A percentile compares a stretch with the other conserved stretches of the same genome.
These are phyloP conservation scores for Backusella circina DNA, from an alignment of 192 early-diverging fungal genomes.

Conservation along the genomic window DNA sequence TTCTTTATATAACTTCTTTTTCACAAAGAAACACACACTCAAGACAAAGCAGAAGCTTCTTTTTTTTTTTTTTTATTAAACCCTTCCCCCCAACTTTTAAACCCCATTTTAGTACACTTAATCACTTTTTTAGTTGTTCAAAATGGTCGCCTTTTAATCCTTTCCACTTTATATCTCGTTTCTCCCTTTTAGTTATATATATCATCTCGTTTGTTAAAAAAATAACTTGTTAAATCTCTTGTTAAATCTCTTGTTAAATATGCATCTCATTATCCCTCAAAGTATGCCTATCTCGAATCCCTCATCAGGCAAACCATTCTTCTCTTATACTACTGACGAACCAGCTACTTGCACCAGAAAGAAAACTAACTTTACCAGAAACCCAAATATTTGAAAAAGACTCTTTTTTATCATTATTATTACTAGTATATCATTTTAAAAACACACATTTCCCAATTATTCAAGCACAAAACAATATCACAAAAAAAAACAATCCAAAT, in stretches of 20 bases:
- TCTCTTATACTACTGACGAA: conserved; percentile 35
- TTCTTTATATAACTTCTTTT: not conserved
- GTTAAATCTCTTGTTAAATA: conserved; percentile 18
- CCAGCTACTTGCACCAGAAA: conserved; percentile 35
- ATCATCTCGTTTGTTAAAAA: conserved; percentile 1
- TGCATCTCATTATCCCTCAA: not conserved
- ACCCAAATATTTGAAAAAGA: not conserved
- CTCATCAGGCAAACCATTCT: conserved; percentile 25
- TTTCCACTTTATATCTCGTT: not conserved
- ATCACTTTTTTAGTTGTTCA: not conserved
- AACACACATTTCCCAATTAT: not conserved
- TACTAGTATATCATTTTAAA: not conserved
- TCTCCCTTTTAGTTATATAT: not conserved
- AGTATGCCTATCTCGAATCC: conserved; percentile 9
- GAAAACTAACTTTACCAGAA: conserved; percentile 18
- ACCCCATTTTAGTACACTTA: not conserved
- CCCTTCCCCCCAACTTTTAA: not conserved
- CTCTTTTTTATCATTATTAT: not conserved
- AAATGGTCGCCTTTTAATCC: conserved; percentile 13
- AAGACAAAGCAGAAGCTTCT: not conserved
- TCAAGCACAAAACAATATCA: not conserved
- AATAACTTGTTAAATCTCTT: conserved; percentile 4
- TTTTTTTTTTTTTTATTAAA: not conserved
- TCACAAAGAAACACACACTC: not conserved
- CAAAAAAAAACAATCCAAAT: not conserved